Percentiles rank a stretch among this genome's conserved stretches.
Evolutionary conservation across 1,284 basidiomycete species (phyloP).

Genomic region (Apiotrichum laibachii): DNA sequence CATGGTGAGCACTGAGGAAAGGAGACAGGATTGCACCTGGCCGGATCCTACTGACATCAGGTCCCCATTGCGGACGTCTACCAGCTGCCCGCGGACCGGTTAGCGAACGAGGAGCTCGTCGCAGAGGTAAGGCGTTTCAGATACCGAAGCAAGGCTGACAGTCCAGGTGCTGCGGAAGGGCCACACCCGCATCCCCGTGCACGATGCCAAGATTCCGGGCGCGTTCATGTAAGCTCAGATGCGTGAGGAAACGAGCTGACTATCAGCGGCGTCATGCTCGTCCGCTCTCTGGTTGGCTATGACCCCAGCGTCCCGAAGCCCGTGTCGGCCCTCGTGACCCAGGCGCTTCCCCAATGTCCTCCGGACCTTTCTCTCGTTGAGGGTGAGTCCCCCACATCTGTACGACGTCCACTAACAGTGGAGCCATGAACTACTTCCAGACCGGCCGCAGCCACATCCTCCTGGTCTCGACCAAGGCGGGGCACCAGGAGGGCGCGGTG

Average conservation of each 20-base stretch:
- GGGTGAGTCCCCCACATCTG: conserved; percentile 32
- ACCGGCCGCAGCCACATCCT: conserved; percentile 89
- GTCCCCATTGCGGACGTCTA: conserved; percentile 54
- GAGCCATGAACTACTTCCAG: conserved; percentile 61
- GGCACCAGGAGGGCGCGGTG: conserved; percentile 65
- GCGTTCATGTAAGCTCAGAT: conserved; percentile 53
- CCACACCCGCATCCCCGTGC: conserved; percentile 79
- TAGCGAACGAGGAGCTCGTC: conserved; percentile 62
- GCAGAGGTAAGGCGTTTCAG: conserved; percentile 57
- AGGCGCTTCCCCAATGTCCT: conserved; percentile 66
- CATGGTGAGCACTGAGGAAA: conserved; percentile 56
- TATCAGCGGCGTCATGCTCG: conserved; percentile 21
- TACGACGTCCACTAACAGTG: background rate
- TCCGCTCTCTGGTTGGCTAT: conserved; percentile 67
- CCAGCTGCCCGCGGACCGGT: conserved; percentile 51
- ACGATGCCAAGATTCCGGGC: conserved; percentile 66
- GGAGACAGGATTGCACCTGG: no score
- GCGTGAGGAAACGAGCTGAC: conserved; percentile 5
- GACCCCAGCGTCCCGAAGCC: conserved; percentile 73
- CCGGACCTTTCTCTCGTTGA: conserved; percentile 54
- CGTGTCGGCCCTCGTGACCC: conserved; percentile 66
- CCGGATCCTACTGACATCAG: conserved; percentile 20
- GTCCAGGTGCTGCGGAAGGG: conserved; percentile 25
- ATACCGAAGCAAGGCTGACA: background rate
- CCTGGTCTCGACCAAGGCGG: conserved; percentile 75